Evolutionary conservation across 352 stramenopile species (phyloP).

Genomic region (Phytophthora fragariae): DNA sequence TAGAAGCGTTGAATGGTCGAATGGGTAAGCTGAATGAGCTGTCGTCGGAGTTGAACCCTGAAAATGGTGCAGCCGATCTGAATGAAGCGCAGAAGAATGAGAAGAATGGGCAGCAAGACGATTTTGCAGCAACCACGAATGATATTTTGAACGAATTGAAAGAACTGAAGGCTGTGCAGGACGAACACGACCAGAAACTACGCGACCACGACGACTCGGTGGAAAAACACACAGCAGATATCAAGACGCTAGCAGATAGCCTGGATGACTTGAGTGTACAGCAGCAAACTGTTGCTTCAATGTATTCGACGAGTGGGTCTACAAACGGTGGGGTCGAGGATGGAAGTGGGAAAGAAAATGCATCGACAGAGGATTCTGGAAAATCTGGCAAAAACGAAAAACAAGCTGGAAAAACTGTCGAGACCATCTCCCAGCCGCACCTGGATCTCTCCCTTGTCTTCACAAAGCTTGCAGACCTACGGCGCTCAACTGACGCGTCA

Average conservation of each 20-base stretch:
- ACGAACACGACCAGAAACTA: constrained; percentile 47
- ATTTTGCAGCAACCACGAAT: constrained; percentile 22
- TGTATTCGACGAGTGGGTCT: constrained; percentile 31
- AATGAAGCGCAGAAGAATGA: not conserved
- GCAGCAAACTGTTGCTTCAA: constrained; percentile 48
- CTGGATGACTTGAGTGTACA: constrained; percentile 68
- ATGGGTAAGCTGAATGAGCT: constrained; percentile 42
- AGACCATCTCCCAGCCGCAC: constrained; percentile 33
- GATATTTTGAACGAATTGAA: constrained; percentile 60
- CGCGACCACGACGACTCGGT: constrained; percentile 50
- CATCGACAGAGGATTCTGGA: constrained; percentile 9
- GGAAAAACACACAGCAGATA: constrained; percentile 57
- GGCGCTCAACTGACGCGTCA: constrained; percentile 64
- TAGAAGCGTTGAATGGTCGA: constrained; percentile 45
- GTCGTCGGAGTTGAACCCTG: constrained; percentile 16
- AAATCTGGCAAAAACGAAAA: constrained; percentile 24
- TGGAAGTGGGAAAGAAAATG: constrained; percentile 16
- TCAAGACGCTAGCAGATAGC: constrained; percentile 53
- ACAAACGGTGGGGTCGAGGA: constrained; percentile 1
- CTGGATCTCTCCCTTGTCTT: constrained; percentile 86
- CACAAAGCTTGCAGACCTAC: constrained; percentile 78
- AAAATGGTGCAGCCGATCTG: constrained; percentile 13
- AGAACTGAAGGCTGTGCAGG: constrained; percentile 53
- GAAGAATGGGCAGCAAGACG: constrained; percentile 6
- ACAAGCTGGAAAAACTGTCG: constrained; percentile 6